Conservation (phyloP, 805 yeast genomes). For the Barnettozyma californica region DNA sequence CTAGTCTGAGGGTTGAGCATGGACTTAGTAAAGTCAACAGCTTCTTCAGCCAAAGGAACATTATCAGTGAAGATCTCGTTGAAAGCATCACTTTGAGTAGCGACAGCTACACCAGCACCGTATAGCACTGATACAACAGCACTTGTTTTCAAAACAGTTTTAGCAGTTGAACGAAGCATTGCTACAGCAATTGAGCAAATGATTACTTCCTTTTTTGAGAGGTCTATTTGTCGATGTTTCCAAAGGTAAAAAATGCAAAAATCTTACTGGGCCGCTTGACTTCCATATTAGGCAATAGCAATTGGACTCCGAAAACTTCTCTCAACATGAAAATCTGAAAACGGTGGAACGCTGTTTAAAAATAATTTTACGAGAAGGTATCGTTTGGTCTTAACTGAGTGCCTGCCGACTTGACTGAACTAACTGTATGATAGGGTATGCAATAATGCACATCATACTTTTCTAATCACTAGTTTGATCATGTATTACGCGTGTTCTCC, state of each 20-base stretch:
- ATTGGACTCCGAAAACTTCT: slow-evolving; percentile 7
- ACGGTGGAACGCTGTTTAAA: too few relatives aligned
- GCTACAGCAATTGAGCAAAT: neutral
- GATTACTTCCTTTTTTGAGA: neutral
- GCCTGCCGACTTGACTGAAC: too few relatives aligned
- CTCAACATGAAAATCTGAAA: neutral
- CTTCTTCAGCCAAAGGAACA: slow-evolving; percentile 57
- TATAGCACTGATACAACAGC: slow-evolving; percentile 37
- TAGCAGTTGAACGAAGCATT: slow-evolving; percentile 28
- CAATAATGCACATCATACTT: too few relatives aligned
- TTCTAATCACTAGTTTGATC: too few relatives aligned
- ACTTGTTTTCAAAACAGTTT: slow-evolving; percentile 27
- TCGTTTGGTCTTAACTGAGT: too few relatives aligned
- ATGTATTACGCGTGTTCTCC: too few relatives aligned
- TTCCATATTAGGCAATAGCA: neutral
- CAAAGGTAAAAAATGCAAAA: neutral
- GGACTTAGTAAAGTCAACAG: slow-evolving; percentile 46
- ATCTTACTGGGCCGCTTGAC: slow-evolving; percentile 2
- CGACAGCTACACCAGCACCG: slow-evolving; percentile 54
- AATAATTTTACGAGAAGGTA: too few relatives aligned
- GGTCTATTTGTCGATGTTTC: neutral
- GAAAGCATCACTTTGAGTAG: slow-evolving; percentile 52
- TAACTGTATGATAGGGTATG: too few relatives aligned
- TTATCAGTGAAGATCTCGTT: slow-evolving; percentile 58
- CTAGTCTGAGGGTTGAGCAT: slow-evolving; percentile 19